These are phyloP conservation scores for Nannizziopsis barbatae DNA, from an alignment of 2,329 filamentous ascomycete genomes.

Conservation along the genomic window DNA sequence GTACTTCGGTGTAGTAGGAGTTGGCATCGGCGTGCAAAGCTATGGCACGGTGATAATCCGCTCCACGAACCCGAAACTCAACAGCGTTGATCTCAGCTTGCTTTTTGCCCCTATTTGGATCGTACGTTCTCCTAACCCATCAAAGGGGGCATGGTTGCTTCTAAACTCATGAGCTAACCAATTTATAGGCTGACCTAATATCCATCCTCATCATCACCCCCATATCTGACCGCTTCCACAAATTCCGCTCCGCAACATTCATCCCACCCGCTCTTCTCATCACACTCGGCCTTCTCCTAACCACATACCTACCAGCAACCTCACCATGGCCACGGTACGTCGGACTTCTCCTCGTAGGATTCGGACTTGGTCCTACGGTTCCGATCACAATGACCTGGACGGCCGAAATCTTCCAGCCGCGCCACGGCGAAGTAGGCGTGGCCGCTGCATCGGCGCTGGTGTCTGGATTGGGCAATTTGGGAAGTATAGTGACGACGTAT, in stretches of 20 bases:
- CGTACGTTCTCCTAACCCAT: conserved; percentile 40
- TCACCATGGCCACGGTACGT: conserved; percentile 77
- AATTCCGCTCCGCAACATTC: conserved; percentile 70
- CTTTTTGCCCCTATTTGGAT: conserved; percentile 90
- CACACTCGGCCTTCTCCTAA: conserved; percentile 67
- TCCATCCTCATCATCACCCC: conserved; percentile 79
- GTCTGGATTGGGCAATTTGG: conserved; percentile 75
- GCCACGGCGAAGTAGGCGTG: conserved; percentile 83
- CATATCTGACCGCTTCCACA: conserved; percentile 76
- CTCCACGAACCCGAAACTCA: conserved; percentile 62
- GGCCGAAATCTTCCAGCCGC: conserved; percentile 76
- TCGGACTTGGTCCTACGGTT: conserved; percentile 79
- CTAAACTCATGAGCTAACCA: background rate
- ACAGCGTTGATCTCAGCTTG: conserved; percentile 63
- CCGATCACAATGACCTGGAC: conserved; percentile 94
- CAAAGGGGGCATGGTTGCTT: background rate
- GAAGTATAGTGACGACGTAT: conserved; percentile 78
- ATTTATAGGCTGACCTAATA: conserved; percentile 63
- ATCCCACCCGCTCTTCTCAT: conserved; percentile 63
- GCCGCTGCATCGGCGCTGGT: conserved; percentile 77
- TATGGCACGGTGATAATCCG: conserved; percentile 81
- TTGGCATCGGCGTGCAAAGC: conserved; percentile 79
- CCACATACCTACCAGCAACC: conserved; percentile 53
- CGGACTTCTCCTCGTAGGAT: conserved; percentile 79
- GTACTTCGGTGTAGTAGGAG: conserved; percentile 92